Base-by-base conservation (phyloP, 2,329 filamentous ascomycete species). In the Didymellaceae sp. region DNA sequence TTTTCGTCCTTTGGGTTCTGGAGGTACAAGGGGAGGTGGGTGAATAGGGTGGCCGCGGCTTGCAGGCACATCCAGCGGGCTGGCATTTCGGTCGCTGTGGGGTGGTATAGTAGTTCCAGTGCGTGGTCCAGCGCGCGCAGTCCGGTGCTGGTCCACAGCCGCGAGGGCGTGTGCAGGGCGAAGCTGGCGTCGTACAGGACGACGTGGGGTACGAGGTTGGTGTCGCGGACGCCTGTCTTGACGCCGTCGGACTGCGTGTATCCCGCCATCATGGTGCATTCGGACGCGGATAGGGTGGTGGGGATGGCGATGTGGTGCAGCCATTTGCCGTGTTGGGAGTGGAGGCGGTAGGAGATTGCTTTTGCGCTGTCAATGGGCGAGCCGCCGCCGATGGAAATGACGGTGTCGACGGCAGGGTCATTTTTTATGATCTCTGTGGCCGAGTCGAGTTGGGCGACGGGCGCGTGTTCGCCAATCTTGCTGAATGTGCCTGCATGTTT, bases 81-180 rank as follows among this genome's bases (percentile, higher is more conserved):
- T 0, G 81, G 81, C 61, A 82, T 74, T 60, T 83, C 80, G 1
- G 74, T 75, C 1, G 78, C 74, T 0, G 75, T 78, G 0, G 79
- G 78, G 50, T 84, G 78, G 56, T 83, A 83, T 51, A 81, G 67
- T 1, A 77, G 50, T 61, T 85, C 82, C 39, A 84, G 70, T 0
- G 82, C 80, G 55, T 85, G 82, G 58, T 84, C 81, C 46, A 84
- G 65, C 0, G 82, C 79, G 10, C 81, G 69, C 45, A 85, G 65
- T 0, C 77, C 82, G 0, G 81, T 84, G 42, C 75, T 77, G 40
- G 80, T 65, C 73, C 77, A 82, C 1, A 84, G 71, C 28, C 71
- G 67, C 14, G 70, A 65, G 0, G 82, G 82, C 3, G 82, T 84
- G 46, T 83, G 68, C 13, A 76, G 62, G 0, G 76, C 80, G 51